Conservation (phyloP, 1,284 basidiomycete genomes). For the Anthracocystis panici-leucophaei region DNA sequence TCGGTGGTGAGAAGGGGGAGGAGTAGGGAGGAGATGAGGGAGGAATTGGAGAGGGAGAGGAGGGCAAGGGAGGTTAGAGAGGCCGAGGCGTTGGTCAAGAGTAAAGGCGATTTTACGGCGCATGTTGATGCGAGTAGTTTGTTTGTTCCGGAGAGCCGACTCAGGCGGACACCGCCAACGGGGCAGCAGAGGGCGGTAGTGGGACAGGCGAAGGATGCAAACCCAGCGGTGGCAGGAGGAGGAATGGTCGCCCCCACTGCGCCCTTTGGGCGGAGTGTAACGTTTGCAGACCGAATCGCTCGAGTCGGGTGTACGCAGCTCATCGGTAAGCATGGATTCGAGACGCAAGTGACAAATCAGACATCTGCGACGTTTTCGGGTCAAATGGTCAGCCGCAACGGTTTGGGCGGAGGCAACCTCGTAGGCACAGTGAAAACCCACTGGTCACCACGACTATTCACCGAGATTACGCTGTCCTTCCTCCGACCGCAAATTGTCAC, state of each 20-base stretch:
- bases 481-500: constrained; percentile 71
- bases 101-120: constrained; percentile 72
- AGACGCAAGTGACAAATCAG: constrained; percentile 53
- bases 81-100: constrained; percentile 72
- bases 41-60: constrained; percentile 72
- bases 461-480: constrained; percentile 68
- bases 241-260: constrained; percentile 72
- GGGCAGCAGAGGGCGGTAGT: constrained; percentile 77
- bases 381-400: constrained; percentile 70
- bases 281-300: constrained; percentile 44
- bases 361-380: constrained; percentile 53
- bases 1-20: constrained; percentile 72
- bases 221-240: neutral
- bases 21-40: constrained; percentile 74
- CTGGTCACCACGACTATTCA: constrained; percentile 74
- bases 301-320: constrained; percentile 58
- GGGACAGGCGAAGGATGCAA: neutral
- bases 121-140: constrained; percentile 63
- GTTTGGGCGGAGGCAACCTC: constrained; percentile 73
- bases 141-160: constrained; percentile 77
- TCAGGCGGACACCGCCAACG: constrained; percentile 74
- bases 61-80: constrained; percentile 72
- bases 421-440: constrained; percentile 77
- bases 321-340: constrained; percentile 66
- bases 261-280: constrained; percentile 20